phyloP scores from a whole-genome alignment of 257 asterid species.

The Rhazya stricta region DNA sequence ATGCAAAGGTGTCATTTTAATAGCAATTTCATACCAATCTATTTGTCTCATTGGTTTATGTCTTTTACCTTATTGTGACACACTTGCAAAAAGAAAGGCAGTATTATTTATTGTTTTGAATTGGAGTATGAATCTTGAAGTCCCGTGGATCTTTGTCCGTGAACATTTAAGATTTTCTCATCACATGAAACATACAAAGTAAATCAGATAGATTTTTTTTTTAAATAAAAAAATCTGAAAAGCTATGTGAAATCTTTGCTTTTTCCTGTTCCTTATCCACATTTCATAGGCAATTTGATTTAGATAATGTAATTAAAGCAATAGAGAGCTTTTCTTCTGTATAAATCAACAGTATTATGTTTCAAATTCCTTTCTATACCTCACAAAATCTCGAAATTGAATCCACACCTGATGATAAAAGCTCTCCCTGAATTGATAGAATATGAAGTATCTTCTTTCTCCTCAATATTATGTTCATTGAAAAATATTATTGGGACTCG shows the following conservation, averaged over 20 bases:
- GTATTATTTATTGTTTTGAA: no score
- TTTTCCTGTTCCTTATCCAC: not conserved
- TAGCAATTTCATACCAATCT: no score
- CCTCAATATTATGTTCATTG: not conserved
- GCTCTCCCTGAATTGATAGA: not conserved
- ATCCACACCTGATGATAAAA: not conserved
- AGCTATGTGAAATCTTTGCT: not conserved
- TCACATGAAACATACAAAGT: not conserved
- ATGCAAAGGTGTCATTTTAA: no score
- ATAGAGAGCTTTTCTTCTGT: not conserved
- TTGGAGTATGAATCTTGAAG: not conserved
- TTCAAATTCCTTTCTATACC: not conserved
- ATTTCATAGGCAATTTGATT: not conserved
- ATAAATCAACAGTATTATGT: not conserved
- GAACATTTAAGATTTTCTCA: not conserved
- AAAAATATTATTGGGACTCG: not conserved
- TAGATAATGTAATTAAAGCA: not conserved
- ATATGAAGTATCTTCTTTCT: not conserved
- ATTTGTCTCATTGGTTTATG: no score
- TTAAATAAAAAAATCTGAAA: no score
- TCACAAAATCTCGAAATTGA: not conserved
- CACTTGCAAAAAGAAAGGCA: no score
- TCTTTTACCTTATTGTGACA: no score
- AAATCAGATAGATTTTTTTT: no score
- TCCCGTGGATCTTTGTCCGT: not conserved